A percentile compares a stretch with the other conserved stretches of the same genome.
Conservation (phyloP, 768 basidiomycete genomes). For the Astraeus odoratus region DNA sequence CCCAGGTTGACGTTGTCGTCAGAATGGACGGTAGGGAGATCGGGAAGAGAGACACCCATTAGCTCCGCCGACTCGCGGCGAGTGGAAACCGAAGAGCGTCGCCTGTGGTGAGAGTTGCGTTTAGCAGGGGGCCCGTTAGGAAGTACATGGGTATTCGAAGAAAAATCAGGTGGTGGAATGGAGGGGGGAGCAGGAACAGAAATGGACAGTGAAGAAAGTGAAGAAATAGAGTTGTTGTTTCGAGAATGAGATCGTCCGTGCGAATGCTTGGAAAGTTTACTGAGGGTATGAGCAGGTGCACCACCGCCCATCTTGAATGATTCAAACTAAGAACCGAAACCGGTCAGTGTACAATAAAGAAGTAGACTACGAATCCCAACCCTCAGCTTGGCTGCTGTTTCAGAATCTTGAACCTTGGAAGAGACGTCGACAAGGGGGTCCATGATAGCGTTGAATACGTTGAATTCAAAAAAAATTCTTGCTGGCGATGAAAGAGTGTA, state of each 20-base stretch:
- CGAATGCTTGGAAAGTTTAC: slow-evolving; percentile 28
- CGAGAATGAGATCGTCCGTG: slow-evolving; percentile 56
- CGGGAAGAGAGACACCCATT: slow-evolving; percentile 75
- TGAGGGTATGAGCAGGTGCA: slow-evolving; percentile 30
- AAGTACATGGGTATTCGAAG: slow-evolving; percentile 27
- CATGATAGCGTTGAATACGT: slow-evolving; percentile 27
- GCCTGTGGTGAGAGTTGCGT: slow-evolving; percentile 76
- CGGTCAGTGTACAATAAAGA: not conserved
- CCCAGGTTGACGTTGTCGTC: slow-evolving; percentile 65
- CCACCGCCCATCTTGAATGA: slow-evolving; percentile 60
- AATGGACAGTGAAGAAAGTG: slow-evolving; percentile 32
- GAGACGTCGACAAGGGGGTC: slow-evolving; percentile 28
- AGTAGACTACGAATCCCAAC: slow-evolving; percentile 15
- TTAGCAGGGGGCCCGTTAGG: slow-evolving; percentile 31
- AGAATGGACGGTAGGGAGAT: slow-evolving; percentile 50
- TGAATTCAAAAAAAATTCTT: no score
- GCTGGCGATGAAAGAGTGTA: no score
- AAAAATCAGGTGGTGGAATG: slow-evolving; percentile 32
- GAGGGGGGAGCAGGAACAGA: slow-evolving; percentile 33
- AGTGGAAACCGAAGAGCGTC: slow-evolving; percentile 84
- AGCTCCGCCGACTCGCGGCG: slow-evolving; percentile 85
- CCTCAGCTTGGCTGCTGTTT: slow-evolving; percentile 37
- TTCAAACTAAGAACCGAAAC: slow-evolving; percentile 45
- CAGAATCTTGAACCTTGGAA: slow-evolving; percentile 22
- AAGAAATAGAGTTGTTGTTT: slow-evolving; percentile 46